Evolutionary conservation across 345 rosid genomes (phyloP), one percentile per base, ranked within the genome.

Genomic region (Hypericum perforatum): DNA sequence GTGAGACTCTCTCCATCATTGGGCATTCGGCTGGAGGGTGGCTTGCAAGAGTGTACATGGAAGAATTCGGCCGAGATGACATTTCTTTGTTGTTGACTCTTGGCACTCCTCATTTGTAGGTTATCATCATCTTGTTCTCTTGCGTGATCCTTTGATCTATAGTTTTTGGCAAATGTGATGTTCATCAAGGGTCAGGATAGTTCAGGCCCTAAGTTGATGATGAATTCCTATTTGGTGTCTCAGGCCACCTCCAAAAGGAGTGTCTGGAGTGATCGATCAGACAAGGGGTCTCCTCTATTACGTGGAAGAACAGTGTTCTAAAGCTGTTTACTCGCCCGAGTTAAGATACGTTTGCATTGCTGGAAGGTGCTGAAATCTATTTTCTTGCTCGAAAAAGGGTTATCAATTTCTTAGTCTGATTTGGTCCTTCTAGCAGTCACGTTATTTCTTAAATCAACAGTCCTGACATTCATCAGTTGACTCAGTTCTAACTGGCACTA

Each of bases 1-100:
- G 86, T 49, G 75, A 76, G 67, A 63, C 61, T 44, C 50, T 84
- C 52, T 85, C 92, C 43, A 57, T 91, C 75, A 82, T 91, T 47
- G 98, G 98, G 14, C 96, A 91, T 71, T 91, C 96, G 12, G 98
- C 95, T 5, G 96, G 96, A 65, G 98, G 98, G 54, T 87, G 98
- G 98, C 95, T 91, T 55, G 98, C 96, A 16, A 81, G 96, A 11
- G 81, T 87, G 40, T 91, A 84, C 74, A 67, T 85, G 86, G 87
- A 85, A 71, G 95, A 91, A 74, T 84, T 75, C 9, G 82, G 89
- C 67, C 39, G 49, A 15, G 68, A 81, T 36, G 75, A 84, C 52
- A 63, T 90, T 63, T 76, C 85, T 32, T 68, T 90, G 80, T 53
- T 86, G 56, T 63, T 90, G 70, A 90, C 97, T 46, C 91, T 90